Evolutionary conservation across 208 protist genomes (phyloP), one percentile per base, ranked within the genome.

Genomic region (Herpetomonas muscarum): DNA sequence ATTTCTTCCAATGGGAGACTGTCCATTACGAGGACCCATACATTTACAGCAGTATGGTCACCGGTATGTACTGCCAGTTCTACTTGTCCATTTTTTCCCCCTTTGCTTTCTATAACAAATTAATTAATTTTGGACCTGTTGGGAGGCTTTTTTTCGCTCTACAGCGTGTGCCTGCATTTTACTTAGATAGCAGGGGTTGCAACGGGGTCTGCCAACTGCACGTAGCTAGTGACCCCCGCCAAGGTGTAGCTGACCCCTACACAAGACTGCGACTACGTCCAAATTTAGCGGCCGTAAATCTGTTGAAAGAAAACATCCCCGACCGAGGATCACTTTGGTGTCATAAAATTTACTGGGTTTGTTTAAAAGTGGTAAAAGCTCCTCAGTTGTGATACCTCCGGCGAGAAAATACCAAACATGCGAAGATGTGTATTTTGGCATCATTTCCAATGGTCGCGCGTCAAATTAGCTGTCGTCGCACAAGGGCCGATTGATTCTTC

Each of bases 401-500:
- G 10, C 26, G 9, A 44, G n/a, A n/a, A 17, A 7, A 39, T 57
- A 3, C 24, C 2, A 49, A 28, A 42, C n/a, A 81, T 81, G 74
- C 57, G 41, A 47, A 24, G 65, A 7, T 73, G 53, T 62, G 46
- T 46, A 19, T 19, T 56, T 17, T 52, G 49, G 7, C 47, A 70
- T 3, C 70, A n/a, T n/a, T n/a, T 83, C 50, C 28, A 59, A 25
- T 53, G 58, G 36, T 74, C 76, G 30, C 42, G 1, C 48, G 5
- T 56, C 5, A 36, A 19, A 0, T 50, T 69, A 10, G 50, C 61
- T 34, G 57, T 79, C 26, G 60, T 88, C 15, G 57, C 70, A 26
- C 80, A 85, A 53, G 84, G 57, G 7, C 34, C 60, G 5, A 41
- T 66, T 26, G 46, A 57, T 10, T 83, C 74, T 25, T 79, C 71